Percentiles rank a stretch among this genome's conserved stretches.
Conservation (phyloP, 805 yeast genomes). For the Ogataea salicorniae region DNA sequence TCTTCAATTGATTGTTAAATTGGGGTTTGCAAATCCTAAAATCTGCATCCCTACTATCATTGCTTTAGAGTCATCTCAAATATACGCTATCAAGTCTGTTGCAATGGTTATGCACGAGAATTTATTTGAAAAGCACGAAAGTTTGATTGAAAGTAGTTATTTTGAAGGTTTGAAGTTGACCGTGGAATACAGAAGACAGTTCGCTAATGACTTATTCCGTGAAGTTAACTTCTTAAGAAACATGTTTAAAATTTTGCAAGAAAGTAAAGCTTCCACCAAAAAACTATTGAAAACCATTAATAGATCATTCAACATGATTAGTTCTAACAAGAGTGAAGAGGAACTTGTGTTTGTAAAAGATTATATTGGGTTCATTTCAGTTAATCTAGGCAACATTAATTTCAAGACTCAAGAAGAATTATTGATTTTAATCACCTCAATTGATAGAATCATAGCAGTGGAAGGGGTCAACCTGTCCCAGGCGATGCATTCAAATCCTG, state of each 20-base stretch:
- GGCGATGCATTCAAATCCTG: slow-evolving; percentile 8
- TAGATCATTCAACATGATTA: slow-evolving; percentile 26
- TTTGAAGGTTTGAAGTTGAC: slow-evolving; percentile 58
- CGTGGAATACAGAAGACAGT: slow-evolving; percentile 35
- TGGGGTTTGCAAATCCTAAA: slow-evolving; percentile 76
- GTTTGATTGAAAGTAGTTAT: slow-evolving; percentile 62
- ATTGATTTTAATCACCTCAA: slow-evolving; percentile 35
- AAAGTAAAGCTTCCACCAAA: slow-evolving; percentile 35
- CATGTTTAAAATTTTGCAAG: slow-evolving; percentile 40
- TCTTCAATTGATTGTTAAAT: slow-evolving; percentile 48
- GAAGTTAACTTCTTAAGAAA: slow-evolving; percentile 33
- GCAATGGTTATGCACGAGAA: slow-evolving; percentile 52
- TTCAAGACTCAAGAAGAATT: slow-evolving; percentile 49
- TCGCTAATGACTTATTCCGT: slow-evolving; percentile 22
- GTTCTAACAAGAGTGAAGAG: slow-evolving; percentile 12
- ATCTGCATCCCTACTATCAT: slow-evolving; percentile 62
- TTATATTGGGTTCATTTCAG: slow-evolving; percentile 31
- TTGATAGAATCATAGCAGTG: slow-evolving; percentile 39
- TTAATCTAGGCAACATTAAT: slow-evolving; percentile 36
- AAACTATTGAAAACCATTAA: slow-evolving; percentile 35
- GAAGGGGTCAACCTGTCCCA: slow-evolving; percentile 37
- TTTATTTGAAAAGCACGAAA: slow-evolving; percentile 61
- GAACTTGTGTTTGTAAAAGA: slow-evolving; percentile 16
- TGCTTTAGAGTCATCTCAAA: slow-evolving; percentile 58
- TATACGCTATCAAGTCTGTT: slow-evolving; percentile 35